Evolutionary conservation across 257 asterid genomes (phyloP), one percentile per base, ranked within the genome.

Genomic region (Paraleonurus japonicus): DNA sequence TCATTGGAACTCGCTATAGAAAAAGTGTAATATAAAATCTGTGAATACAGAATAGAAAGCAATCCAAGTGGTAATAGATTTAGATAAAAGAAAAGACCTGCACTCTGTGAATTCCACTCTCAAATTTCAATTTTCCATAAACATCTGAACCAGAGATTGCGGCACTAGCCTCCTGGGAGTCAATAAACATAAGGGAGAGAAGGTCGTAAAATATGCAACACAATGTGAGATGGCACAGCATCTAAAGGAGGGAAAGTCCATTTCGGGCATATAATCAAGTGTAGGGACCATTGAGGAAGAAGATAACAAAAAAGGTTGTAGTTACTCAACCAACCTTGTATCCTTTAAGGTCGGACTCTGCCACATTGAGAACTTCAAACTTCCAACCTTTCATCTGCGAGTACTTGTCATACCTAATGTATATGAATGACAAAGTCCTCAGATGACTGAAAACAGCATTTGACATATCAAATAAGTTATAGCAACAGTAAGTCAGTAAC

Each of bases 61-160:
- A 63, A 45, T 60, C 54, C 13, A 62, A 50, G n/a, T 61, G 73
- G 32, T 48, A 59, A 61, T 59, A 63, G 43, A 69, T 37, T 45
- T 41, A 50, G 47, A 65, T 58, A 26, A 67, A 70, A 20, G 65
- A 73, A 24, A 35, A 39, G 81, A 89, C 98, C 97, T 93, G 97
- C 81, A 94, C 99, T 81, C 99, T 84, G 76, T 94, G 99, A 81
- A 94, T 78, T 80, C 99, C 99, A 79, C 98, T 89, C 84, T 94
- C 99, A 73, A 94, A 94, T 85, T 94, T 94, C 67, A 94, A 76
- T 81, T 92, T 94, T 64, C 98, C 98, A 73, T 86, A 94, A 69
- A 89, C 96, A 79, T 88, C 90, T 55, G 89, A 85, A 51, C 99
- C 99, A 73, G 92, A 86, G 72, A 94, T 85, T 68, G 96, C 88